Base-by-base conservation (phyloP, 2,329 filamentous ascomycete genomes). In the Fusarium humuli region DNA sequence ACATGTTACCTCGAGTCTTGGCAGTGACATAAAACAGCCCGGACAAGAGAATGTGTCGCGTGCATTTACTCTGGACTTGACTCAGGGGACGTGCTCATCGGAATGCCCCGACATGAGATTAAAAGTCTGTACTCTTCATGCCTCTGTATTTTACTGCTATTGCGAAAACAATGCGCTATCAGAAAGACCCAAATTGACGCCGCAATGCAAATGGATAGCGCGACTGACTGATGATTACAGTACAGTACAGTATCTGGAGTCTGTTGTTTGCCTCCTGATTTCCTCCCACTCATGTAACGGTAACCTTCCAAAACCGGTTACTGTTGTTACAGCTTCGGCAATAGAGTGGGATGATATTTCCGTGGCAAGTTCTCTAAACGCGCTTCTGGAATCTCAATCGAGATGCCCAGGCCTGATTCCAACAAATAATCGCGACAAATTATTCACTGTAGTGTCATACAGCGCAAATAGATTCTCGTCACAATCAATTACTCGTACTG, bases 271-370 rank as follows among this genome's bases (percentile, higher is more conserved):
- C 48, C 48, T 50, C 48, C 12, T 50, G 30, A 20, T 50, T 25
- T 40, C 45, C 45, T 30, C 10, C 20, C 40, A 34, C 7, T 42
- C 65, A 71, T 71, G 69, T 44, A 72, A 67, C 69, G 12, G 69
- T 60, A 70, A 71, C 69, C 65, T 71, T 72, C 69, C 69, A 63
- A 70, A 59, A 57, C 2, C 11, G 48, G 68, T 45, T 55, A 65
- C 29, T 22, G 8, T 8, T 4, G 53, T 41, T 41, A 25, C 40
- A 52, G 44, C 20, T 30, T 20, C 50, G 69, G 65, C 8, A 69
- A 71, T 69, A 59, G 5, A 3, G 9, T 20, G 3, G 41, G n/a
- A 30, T 30, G 10, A 4, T 52, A 56, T 40, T 20, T 20, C 63
- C 63, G 54, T 32, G 29, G 49, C 61, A 30, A 60, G 29, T 22